These are phyloP conservation scores for Trypanosomatidae sp. DNA, from an alignment of 208 protist genomes.

Conservation along the genomic window DNA sequence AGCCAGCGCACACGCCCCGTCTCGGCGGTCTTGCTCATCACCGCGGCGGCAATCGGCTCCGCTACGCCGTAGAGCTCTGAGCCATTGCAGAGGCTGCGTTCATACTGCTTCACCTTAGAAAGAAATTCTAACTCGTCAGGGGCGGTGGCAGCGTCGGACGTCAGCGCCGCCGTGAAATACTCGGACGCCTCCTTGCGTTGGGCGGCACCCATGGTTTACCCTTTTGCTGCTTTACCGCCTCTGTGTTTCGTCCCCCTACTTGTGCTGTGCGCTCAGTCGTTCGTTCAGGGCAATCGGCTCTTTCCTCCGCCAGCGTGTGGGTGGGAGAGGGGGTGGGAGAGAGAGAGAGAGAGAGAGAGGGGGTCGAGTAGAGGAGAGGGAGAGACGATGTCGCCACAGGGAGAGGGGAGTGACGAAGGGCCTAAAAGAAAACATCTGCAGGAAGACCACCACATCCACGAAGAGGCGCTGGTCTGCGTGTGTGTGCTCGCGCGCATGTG, in stretches of 20 bases:
- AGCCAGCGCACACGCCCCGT: conserved; percentile 59
- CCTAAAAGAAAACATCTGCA: neutral
- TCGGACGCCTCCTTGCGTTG: conserved; percentile 55
- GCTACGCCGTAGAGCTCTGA: conserved; percentile 44
- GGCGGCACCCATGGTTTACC: conserved; percentile 35
- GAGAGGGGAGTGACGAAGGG: neutral
- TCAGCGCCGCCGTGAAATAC: conserved; percentile 42
- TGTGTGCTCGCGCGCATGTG: neutral
- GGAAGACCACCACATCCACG: neutral
- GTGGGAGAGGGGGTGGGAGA: too few species aligned
- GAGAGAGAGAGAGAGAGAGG: neutral
- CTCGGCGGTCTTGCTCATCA: conserved; percentile 22
- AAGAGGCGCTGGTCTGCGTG: neutral
- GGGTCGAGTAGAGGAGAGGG: neutral
- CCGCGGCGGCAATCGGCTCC: conserved; percentile 35
- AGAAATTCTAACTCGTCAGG: conserved; percentile 34
- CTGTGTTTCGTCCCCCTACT: neutral
- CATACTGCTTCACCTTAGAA: conserved; percentile 32
- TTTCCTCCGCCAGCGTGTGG: neutral
- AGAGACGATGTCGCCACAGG: neutral
- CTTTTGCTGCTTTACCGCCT: neutral
- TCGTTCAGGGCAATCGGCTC: neutral
- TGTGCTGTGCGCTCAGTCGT: neutral
- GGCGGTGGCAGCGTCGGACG: conserved; percentile 14
- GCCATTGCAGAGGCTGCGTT: conserved; percentile 44